A percentile compares a stretch with the other conserved stretches of the same genome.
These are phyloP conservation scores for Huiozyma naganishii DNA, from an alignment of 805 yeast species.

Conservation along the genomic window DNA sequence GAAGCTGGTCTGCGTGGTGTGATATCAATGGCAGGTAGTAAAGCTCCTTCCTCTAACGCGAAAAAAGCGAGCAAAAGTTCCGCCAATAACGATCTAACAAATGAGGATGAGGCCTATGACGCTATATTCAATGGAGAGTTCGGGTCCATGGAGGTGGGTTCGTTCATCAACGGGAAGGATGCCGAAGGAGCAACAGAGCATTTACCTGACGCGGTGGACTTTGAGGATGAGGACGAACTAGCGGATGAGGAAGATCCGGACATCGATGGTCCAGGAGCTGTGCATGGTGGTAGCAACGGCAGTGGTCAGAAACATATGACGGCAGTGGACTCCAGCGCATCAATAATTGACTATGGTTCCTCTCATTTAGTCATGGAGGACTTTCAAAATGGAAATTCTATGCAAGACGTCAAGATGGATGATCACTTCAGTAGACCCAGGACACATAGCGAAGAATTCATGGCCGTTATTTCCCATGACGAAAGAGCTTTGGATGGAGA, in stretches of 20 bases:
- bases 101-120: constrained; percentile 31
- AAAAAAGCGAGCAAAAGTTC: neutral
- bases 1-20: too few relatives aligned
- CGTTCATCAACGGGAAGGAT: constrained; percentile 14
- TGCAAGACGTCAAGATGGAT: neutral
- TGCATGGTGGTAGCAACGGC: constrained; percentile 1
- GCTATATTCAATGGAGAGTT: constrained; percentile 31
- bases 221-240: constrained; percentile 86
- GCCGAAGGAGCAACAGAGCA: constrained; percentile 39
- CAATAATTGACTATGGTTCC: neutral
- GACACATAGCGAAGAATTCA: constrained; percentile 2
- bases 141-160: constrained; percentile 27
- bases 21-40: neutral
- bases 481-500: constrained; percentile 2
- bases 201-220: constrained; percentile 88
- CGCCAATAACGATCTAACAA: constrained; percentile 15
- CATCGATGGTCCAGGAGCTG: constrained; percentile 1
- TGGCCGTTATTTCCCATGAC: constrained; percentile 3
- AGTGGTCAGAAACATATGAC: neutral
- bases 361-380: neutral
- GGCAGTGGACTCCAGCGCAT: neutral
- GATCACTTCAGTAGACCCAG: neutral
- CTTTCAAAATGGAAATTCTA: neutral
- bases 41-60: neutral
- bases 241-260: constrained; percentile 61